Evolutionary conservation across 768 basidiomycete species (phyloP).

Genomic region (Filobasidium floriforme): DNA sequence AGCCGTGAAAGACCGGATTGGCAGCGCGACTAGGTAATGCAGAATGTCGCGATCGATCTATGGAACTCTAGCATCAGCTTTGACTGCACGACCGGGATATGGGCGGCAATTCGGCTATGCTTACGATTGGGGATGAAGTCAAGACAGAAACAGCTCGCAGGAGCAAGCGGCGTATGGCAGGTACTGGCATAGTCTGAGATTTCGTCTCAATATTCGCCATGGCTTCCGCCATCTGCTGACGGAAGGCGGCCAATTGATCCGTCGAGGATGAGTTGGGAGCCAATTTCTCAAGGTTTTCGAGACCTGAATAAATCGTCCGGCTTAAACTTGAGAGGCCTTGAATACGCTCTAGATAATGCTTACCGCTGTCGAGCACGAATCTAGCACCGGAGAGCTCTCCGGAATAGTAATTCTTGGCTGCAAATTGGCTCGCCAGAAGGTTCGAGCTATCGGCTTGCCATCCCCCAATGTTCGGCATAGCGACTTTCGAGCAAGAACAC

Average conservation of each 20-base stretch:
- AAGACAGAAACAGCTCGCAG: conserved; percentile 79
- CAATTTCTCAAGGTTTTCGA: conserved; percentile 56
- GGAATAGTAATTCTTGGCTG: conserved; percentile 79
- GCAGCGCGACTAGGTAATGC: conserved; percentile 76
- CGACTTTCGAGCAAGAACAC: conserved; percentile 25
- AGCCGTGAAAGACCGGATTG: conserved; percentile 82
- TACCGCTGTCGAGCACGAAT: conserved; percentile 32
- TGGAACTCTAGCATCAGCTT: conserved; percentile 2
- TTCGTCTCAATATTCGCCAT: conserved; percentile 64
- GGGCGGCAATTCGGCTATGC: conserved; percentile 44
- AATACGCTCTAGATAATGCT: background rate
- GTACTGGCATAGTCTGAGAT: conserved; percentile 64
- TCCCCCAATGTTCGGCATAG: conserved; percentile 45
- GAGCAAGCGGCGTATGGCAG: conserved; percentile 74
- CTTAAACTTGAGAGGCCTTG: background rate
- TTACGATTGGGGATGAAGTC: conserved; percentile 56
- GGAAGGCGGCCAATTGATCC: conserved; percentile 60
- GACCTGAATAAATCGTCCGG: conserved; percentile 45
- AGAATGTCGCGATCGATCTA: conserved; percentile 80
- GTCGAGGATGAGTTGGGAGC: conserved; percentile 58
- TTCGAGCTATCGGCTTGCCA: conserved; percentile 77
- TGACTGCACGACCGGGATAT: background rate
- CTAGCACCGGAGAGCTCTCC: conserved; percentile 74
- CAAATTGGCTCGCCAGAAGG: conserved; percentile 71
- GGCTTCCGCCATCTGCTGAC: conserved; percentile 59